Base-by-base conservation (phyloP, 768 basidiomycete genomes). In the Lepiota brunneoincarnata region DNA sequence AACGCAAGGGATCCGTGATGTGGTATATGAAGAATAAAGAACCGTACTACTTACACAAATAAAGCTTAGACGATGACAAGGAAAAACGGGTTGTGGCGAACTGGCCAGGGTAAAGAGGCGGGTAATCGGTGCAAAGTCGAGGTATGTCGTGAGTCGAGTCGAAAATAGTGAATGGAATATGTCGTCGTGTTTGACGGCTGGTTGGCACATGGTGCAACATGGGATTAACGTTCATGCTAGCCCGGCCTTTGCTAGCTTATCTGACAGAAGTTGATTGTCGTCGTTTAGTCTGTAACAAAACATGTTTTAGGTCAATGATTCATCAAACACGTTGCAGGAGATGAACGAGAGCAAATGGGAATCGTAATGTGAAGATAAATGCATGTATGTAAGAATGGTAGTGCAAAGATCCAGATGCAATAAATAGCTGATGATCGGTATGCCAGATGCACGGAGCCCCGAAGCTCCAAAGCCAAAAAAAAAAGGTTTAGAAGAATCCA, bases 251-350 rank as follows among this genome's bases (percentile, higher is more conserved):
- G 75, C 74, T 58, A 76, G 59, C 63, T 76, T 73, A 46, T 79
- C 73, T 26, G 59, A 72, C 46, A 81, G 70, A 39, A 67, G 63
- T 46, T 80, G 83, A 57, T 87, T 58, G 59, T 90, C 87, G 67
- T 81, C 85, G 59, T 84, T 83, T 67, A 89, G 73, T 75, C 88
- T 90, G 72, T 68, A 63, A 61, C 58, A 59, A 38, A 58, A 64
- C 53, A 60, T 64, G 54, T 54, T 56, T 18, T 34, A n/a, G 46
- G 54, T 46, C 47, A 58, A 69, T 74, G 62, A 75, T 72, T 75
- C 72, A 74, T 69, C 69, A 69, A 35, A 31, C 31, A 60, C 49
- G 59, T 65, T 55, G 60, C 62, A 61, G 46, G 24, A 52, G 55
- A 58, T 55, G 52, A 59, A 49, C 24, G 46, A 56, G 53, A 24